These are phyloP conservation scores for Vigna unguiculata DNA, from an alignment of 306 rosid species.

Conservation along the genomic window DNA sequence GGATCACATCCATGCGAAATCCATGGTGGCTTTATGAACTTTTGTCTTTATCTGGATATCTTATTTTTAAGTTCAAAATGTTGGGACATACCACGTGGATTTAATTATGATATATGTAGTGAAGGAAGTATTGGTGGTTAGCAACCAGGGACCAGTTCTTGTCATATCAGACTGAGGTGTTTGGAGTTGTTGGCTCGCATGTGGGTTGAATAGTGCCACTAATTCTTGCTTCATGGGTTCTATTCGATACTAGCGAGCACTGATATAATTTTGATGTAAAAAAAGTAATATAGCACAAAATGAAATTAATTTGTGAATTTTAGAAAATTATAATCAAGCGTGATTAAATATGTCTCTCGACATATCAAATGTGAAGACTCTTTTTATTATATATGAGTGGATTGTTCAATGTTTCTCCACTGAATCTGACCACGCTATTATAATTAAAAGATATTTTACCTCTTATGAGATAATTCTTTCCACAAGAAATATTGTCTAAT, in stretches of 20 bases:
- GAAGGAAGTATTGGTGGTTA: not conserved
- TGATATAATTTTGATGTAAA: no score
- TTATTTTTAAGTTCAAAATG: constrained; percentile 25
- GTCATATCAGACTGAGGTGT: constrained; percentile 25
- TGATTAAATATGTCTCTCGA: no score
- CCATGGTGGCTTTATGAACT: constrained; percentile 24
- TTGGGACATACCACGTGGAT: constrained; percentile 10
- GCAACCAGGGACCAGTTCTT: not conserved
- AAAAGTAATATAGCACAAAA: no score
- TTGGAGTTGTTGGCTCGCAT: constrained; percentile 26
- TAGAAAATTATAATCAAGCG: no score
- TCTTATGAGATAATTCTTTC: constrained; percentile 8
- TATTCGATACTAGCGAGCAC: no score
- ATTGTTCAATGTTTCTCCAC: no score
- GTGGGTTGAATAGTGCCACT: not conserved
- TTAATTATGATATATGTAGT: no score
- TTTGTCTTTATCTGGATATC: not conserved
- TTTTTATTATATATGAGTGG: no score
- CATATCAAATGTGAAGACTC: no score
- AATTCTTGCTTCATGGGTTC: not conserved
- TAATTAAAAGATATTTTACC: constrained; percentile 31
- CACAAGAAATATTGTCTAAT: constrained; percentile 15
- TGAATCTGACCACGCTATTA: not conserved
- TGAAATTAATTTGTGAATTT: no score
- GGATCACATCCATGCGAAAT: constrained; percentile 82